Evolutionary conservation across 2,329 filamentous ascomycete species (phyloP), one percentile per base, ranked within the genome.

Genomic region (Fusarium brevicatenulatum): DNA sequence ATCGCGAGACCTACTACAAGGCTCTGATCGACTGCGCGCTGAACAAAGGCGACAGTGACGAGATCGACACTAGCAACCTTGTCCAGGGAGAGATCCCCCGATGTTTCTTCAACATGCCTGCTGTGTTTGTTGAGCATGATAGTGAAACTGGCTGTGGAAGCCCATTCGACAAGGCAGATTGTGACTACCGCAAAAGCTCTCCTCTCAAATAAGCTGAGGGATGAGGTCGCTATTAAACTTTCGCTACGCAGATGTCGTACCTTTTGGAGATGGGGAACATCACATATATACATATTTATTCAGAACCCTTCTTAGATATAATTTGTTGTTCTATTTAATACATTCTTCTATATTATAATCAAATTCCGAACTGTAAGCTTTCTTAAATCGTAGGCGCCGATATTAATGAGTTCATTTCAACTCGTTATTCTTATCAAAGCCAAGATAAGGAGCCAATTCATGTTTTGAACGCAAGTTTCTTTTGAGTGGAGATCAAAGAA

Each of bases 1-100:
- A 75, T 23, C 63, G 72, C 0, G 63, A 73, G 59, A 16, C 57
- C 6, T 68, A 68, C 25, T 71, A 71, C 42, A 62, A n/a, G 5
- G 34, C 68, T n/a, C 19, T 71, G 13, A 54, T 71, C 5, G 68
- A 71, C 43, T 71, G 68, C 1, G 57, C 46, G 0, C 21, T 71
- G 9, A 63, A 66, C 32, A 54, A 46, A n/a, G 61, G 63, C 2
- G 44, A 73, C 0, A 54, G 34, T 2, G 49, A 68, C 6, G 59
- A 73, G 1, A 40, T 73, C 4, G 63, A 73, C 7, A 15, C 58
- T 5, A 44, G 58, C 21, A 61, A 63, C 15, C 34, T 73, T 52
- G 55, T 49, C 2, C 52, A 32, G 34, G 70, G 66, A 21, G 7
- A 71, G 16, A 58, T 73, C 2, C 71, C 71, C 0, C 61, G 52